phyloP scores from a whole-genome alignment of 2,329 filamentous ascomycete species.

The Cytospora piceicola region DNA sequence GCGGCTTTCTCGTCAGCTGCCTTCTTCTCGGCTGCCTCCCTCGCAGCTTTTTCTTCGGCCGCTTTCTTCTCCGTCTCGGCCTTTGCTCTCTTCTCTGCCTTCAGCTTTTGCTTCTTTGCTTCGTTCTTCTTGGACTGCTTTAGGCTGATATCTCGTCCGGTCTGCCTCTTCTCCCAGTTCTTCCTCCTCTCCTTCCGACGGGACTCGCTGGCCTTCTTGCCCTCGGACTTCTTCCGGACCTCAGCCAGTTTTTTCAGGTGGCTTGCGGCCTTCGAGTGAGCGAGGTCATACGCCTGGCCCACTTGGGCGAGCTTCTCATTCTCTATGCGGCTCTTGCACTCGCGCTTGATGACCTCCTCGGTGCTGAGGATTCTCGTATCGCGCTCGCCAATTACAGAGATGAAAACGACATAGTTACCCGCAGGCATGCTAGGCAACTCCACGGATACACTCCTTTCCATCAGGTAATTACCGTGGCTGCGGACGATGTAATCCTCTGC shows the following conservation, averaged over 20 bases:
- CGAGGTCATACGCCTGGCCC: slow-evolving; percentile 72
- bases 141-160: slow-evolving; percentile 44
- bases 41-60: slow-evolving; percentile 32
- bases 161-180: slow-evolving; percentile 44
- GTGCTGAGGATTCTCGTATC: slow-evolving; percentile 53
- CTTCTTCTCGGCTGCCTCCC: slow-evolving; percentile 32
- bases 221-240: slow-evolving; percentile 52
- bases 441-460: slow-evolving; percentile 75
- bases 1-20: slow-evolving; percentile 33
- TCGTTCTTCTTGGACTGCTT: slow-evolving; percentile 48
- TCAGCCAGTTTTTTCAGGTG: slow-evolving; percentile 49
- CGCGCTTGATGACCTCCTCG: slow-evolving; percentile 69
- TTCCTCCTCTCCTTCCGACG: slow-evolving; percentile 48
- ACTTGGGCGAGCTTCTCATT: slow-evolving; percentile 78
- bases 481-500: slow-evolving; percentile 59
- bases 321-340: slow-evolving; percentile 65
- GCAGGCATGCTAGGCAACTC: slow-evolving; percentile 72
- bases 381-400: slow-evolving; percentile 74
- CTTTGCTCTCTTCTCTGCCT: slow-evolving; percentile 44
- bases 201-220: slow-evolving; percentile 52
- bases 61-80: slow-evolving; percentile 37
- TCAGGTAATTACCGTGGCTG: slow-evolving; percentile 58
- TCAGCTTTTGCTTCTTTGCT: slow-evolving; percentile 45
- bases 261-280: slow-evolving; percentile 61
- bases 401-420: slow-evolving; percentile 74